Evolutionary conservation across 768 basidiomycete species (phyloP).

Genomic region (Lentinula sp.): DNA sequence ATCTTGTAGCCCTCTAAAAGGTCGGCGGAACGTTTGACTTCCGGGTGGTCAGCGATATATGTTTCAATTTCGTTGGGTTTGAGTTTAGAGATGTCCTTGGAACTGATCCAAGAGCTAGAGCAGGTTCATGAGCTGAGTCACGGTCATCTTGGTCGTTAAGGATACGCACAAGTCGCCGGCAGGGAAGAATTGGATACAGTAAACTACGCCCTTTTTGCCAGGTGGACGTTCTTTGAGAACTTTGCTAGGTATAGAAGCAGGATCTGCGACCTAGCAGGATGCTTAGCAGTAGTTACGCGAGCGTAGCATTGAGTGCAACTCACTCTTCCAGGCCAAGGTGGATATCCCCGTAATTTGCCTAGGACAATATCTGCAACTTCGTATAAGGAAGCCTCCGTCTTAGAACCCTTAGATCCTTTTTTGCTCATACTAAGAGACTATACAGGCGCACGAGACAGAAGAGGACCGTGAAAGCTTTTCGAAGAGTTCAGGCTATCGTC

Average conservation of each 20-base stretch:
- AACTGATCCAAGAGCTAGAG: slow-evolving; percentile 73
- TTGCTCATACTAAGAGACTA: slow-evolving; percentile 32
- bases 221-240: slow-evolving; percentile 70
- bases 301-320: slow-evolving; percentile 24
- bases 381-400: slow-evolving; percentile 43
- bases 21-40: slow-evolving; percentile 56
- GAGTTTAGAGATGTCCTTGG: slow-evolving; percentile 79
- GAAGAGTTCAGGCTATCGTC: not conserved
- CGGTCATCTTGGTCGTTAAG: not conserved
- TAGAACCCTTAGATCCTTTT: slow-evolving; percentile 40
- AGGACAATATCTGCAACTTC: slow-evolving; percentile 80
- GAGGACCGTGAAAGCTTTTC: not conserved
- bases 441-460: too few species aligned
- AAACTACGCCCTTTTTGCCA: slow-evolving; percentile 64
- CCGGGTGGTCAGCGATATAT: slow-evolving; percentile 72
- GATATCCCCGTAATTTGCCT: slow-evolving; percentile 90
- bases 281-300: not conserved
- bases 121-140: not conserved
- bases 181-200: slow-evolving; percentile 84
- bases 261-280: slow-evolving; percentile 67
- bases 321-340: slow-evolving; percentile 94
- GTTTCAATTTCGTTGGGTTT: slow-evolving; percentile 76
- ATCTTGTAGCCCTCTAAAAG: slow-evolving; percentile 73
- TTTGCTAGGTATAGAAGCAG: slow-evolving; percentile 48
- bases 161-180: slow-evolving; percentile 83